Conservation (phyloP, 306 rosid genomes). For the Prosopis cineraria region DNA sequence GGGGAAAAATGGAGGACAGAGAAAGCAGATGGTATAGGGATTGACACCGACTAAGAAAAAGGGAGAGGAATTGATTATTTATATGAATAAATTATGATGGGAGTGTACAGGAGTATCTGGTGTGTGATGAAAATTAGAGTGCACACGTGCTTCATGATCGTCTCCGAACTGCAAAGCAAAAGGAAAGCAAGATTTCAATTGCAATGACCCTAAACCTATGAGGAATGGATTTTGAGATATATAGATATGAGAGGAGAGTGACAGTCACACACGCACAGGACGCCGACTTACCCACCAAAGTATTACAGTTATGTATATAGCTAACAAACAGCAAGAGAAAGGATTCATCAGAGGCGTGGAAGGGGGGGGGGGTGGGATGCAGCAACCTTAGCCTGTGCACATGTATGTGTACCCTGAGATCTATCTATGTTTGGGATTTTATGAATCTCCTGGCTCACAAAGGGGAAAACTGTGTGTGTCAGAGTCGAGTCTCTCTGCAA, state of each 20-base stretch:
- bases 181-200: conserved; percentile 41
- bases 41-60: conserved; percentile 35
- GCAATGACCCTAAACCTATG: conserved; percentile 54
- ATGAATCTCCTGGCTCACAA: conserved; percentile 39
- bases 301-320: conserved; percentile 39
- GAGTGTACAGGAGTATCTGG: conserved; percentile 41
- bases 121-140: conserved; percentile 70
- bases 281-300: conserved; percentile 36
- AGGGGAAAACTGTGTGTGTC: conserved; percentile 53
- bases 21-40: conserved; percentile 31
- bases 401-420: conserved; percentile 19
- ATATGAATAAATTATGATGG: conserved; percentile 25
- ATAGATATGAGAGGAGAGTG: conserved; percentile 33
- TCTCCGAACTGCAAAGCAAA: conserved; percentile 44
- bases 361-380: not conserved
- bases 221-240: conserved; percentile 28
- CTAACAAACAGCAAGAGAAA: conserved; percentile 36
- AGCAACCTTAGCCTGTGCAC: conserved; percentile 37
- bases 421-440: conserved; percentile 43
- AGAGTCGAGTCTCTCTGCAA: conserved; percentile 78
- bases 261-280: not conserved
- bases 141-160: conserved; percentile 82
- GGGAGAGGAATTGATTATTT: conserved; percentile 40
- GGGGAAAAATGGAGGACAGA: conserved; percentile 10
- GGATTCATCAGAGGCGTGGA: no score